Evolutionary conservation across 306 rosid species (phyloP).

Genomic region (Gastrolobium villosum): DNA sequence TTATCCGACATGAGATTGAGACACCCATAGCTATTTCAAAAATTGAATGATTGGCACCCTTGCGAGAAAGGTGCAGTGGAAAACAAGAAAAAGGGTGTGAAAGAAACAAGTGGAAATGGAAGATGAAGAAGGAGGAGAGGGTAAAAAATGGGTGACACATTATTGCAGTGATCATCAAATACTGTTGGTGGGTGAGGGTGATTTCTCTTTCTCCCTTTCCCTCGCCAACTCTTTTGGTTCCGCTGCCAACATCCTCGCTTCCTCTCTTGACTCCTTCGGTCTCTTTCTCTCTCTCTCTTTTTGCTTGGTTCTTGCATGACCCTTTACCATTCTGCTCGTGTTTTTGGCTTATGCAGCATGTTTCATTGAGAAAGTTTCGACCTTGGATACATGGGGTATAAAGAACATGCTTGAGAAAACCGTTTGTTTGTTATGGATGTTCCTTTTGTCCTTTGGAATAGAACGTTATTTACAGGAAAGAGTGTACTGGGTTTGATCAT

Average conservation of each 20-base stretch:
- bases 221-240: conserved; percentile 60
- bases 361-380: conserved; percentile 14
- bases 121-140: background rate
- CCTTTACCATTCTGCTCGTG: background rate
- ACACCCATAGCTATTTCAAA: background rate
- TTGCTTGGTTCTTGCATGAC: background rate
- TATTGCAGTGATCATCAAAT: conserved; percentile 61
- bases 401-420: background rate
- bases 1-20: too few relatives aligned
- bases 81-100: background rate
- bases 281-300: background rate
- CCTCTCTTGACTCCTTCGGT: conserved; percentile 61
- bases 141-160: conserved; percentile 51
- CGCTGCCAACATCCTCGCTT: conserved; percentile 56
- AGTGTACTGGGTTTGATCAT: background rate
- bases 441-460: background rate
- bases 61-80: background rate
- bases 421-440: background rate
- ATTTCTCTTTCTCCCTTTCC: conserved; percentile 64
- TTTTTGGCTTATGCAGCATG: background rate
- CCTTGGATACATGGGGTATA: background rate
- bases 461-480: background rate
- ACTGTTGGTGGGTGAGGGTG: conserved; percentile 72
- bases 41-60: background rate
- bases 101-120: background rate